A percentile compares a stretch with the other conserved stretches of the same genome.
These are phyloP conservation scores for Cadophora luteo-olivacea DNA, from an alignment of 2,329 filamentous ascomycete species.

Conservation along the genomic window DNA sequence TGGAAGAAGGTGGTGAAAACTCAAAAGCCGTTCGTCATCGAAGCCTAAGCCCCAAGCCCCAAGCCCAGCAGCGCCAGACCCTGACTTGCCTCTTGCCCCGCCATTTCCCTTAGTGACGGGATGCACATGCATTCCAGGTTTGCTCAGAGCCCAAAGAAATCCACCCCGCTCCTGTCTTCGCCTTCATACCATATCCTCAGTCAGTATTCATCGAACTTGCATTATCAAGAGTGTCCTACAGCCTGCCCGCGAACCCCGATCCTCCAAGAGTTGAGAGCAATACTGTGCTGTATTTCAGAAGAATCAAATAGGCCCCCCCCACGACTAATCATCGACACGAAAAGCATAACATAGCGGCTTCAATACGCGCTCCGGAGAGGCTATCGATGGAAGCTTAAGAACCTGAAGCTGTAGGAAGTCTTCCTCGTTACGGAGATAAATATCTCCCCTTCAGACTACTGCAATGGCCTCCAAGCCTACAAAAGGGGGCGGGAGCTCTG, in stretches of 20 bases:
- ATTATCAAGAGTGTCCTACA: background rate
- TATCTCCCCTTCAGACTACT: background rate
- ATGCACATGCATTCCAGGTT: background rate
- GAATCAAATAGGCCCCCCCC: background rate
- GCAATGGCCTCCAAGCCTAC: conserved; percentile 26
- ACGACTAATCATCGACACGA: background rate
- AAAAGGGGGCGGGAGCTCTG: conserved; percentile 12
- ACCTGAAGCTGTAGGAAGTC: background rate
- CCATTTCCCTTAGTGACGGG: background rate
- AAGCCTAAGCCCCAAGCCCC: background rate
- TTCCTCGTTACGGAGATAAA: background rate
- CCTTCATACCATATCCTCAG: background rate
- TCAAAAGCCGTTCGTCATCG: background rate
- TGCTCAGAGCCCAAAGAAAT: background rate
- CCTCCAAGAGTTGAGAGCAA: background rate
- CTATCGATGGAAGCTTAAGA: background rate
- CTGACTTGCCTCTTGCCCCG: background rate
- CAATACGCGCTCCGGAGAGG: background rate
- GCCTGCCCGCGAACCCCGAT: too few relatives aligned
- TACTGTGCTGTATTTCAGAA: background rate
- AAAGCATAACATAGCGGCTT: background rate
- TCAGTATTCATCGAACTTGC: background rate
- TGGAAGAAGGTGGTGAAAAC: background rate
- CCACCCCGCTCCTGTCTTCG: conserved; percentile 1
- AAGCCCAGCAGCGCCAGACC: background rate